phyloP scores from a whole-genome alignment of 768 basidiomycete genomes.

The Tricholoma matsutake region DNA sequence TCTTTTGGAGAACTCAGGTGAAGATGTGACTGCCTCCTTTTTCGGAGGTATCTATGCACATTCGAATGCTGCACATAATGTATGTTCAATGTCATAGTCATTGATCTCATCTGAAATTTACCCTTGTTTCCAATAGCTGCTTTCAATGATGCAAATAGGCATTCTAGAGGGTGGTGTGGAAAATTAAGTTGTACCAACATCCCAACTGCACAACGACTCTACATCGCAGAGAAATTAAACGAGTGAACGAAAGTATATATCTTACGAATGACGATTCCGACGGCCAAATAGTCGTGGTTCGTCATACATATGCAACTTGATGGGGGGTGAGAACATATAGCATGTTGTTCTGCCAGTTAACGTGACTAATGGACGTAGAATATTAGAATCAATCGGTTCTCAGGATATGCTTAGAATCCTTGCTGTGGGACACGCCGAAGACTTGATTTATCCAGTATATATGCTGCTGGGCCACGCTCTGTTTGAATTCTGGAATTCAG shows the following conservation, averaged over 20 bases:
- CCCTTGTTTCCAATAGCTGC: constrained; percentile 36
- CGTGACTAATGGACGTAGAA: neutral
- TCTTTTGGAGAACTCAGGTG: constrained; percentile 60
- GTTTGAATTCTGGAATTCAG: neutral
- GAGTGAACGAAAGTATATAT: neutral
- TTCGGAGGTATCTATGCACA: constrained; percentile 84
- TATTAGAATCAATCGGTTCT: neutral
- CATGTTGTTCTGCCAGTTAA: neutral
- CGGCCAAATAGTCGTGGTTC: neutral
- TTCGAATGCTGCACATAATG: constrained; percentile 80
- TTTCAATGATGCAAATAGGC: constrained; percentile 78
- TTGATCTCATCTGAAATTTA: neutral
- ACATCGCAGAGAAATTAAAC: constrained; percentile 28
- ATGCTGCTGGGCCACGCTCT: neutral
- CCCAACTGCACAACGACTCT: constrained; percentile 44
- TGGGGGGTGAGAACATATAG: too few relatives aligned
- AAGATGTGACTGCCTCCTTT: constrained; percentile 82
- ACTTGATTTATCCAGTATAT: neutral
- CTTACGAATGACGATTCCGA: neutral
- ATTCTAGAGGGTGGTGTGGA: constrained; percentile 65
- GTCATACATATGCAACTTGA: neutral
- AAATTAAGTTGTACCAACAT: constrained; percentile 40
- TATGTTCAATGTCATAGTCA: constrained; percentile 29
- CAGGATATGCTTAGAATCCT: neutral
- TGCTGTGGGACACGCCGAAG: neutral